phyloP scores from a whole-genome alignment of 768 basidiomycete species.

The Tricholoma sp. region DNA sequence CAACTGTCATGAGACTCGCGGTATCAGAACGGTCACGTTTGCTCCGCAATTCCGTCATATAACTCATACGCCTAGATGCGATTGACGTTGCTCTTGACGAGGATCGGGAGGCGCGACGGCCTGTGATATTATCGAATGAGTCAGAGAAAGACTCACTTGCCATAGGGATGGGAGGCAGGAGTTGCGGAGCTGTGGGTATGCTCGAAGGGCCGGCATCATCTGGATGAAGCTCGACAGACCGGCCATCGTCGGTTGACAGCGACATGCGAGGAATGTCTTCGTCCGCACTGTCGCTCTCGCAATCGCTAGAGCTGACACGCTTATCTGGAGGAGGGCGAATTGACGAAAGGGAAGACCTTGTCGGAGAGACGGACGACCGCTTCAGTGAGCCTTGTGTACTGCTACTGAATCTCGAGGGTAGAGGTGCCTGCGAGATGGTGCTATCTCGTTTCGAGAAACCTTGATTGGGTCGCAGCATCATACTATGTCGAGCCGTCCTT shows the following conservation, averaged over 20 bases:
- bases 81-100: slow-evolving; percentile 42
- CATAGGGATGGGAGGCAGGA: slow-evolving; percentile 76
- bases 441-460: slow-evolving; percentile 41
- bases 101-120: slow-evolving; percentile 25
- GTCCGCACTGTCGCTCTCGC: slow-evolving; percentile 10
- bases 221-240: slow-evolving; percentile 54
- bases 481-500: slow-evolving; percentile 85
- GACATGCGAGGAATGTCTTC: slow-evolving; percentile 70
- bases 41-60: slow-evolving; percentile 75
- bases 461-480: slow-evolving; percentile 56
- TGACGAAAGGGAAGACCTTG: slow-evolving; percentile 44
- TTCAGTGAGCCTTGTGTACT: slow-evolving; percentile 51
- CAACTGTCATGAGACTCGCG: slow-evolving; percentile 89
- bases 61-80: slow-evolving; percentile 68
- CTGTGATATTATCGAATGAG: slow-evolving; percentile 57
- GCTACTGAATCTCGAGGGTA: slow-evolving; percentile 56
- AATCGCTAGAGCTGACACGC: slow-evolving; percentile 16
- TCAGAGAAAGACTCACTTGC: slow-evolving; percentile 78
- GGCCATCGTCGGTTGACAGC: slow-evolving; percentile 69
- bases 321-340: slow-evolving; percentile 39
- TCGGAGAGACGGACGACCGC: slow-evolving; percentile 37
- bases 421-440: slow-evolving; percentile 42
- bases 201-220: slow-evolving; percentile 29
- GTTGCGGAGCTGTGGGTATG: slow-evolving; percentile 41
- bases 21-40: slow-evolving; percentile 85